A percentile compares a stretch with the other conserved stretches of the same genome.
These are phyloP conservation scores for Geotrichum siamense DNA, from an alignment of 1,139 yeast species.

Conservation along the genomic window DNA sequence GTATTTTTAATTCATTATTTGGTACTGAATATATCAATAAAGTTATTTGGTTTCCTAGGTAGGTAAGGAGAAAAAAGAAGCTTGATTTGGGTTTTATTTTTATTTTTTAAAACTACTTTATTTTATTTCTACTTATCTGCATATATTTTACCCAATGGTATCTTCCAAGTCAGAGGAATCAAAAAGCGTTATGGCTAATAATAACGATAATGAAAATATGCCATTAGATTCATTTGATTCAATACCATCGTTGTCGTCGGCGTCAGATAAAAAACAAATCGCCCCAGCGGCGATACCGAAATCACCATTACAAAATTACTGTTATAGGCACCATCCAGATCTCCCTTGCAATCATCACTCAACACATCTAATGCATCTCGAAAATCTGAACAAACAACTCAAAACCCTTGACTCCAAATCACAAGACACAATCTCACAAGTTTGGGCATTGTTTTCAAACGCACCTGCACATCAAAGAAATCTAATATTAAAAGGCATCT, in stretches of 20 bases:
- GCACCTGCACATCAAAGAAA: slow-evolving; percentile 63
- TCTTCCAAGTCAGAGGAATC: too few relatives aligned
- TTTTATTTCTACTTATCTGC: too few relatives aligned
- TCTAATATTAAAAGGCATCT: slow-evolving; percentile 71
- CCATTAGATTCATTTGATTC: neutral
- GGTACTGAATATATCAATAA: too few relatives aligned
- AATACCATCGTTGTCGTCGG: neutral
- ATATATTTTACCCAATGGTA: too few relatives aligned
- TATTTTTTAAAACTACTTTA: too few relatives aligned
- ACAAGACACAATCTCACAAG: slow-evolving; percentile 62
- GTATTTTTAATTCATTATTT: too few relatives aligned
- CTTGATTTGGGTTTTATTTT: too few relatives aligned
- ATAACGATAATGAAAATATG: neutral
- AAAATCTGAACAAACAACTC: slow-evolving; percentile 43
- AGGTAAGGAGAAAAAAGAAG: too few relatives aligned
- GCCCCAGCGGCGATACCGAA: slow-evolving; percentile 2
- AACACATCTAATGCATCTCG: slow-evolving; percentile 47
- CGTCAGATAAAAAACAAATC: slow-evolving; percentile 5
- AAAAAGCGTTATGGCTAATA: too few relatives aligned
- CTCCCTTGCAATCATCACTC: slow-evolving; percentile 62
- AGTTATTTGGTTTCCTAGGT: too few relatives aligned
- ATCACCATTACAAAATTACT: slow-evolving; percentile 38
- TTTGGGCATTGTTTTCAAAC: slow-evolving; percentile 73
- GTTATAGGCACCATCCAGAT: slow-evolving; percentile 91
- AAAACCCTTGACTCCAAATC: slow-evolving; percentile 49